Percentiles rank a stretch among this genome's conserved stretches.
phyloP scores from a whole-genome alignment of 371 early-diverging fungal genomes.

The Thermomucor indicae-seudaticae region DNA sequence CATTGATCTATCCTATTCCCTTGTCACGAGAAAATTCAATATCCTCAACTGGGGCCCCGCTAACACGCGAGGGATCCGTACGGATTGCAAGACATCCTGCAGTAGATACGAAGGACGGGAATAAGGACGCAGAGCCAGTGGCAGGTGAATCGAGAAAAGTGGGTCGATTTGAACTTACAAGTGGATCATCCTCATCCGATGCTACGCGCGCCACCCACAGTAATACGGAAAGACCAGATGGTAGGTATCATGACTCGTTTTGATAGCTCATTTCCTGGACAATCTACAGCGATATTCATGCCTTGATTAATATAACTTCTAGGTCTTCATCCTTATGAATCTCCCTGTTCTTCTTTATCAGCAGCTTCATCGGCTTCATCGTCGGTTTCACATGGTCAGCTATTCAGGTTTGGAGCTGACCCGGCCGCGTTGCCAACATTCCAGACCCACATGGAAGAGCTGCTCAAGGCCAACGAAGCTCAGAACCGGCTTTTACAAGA shows the following conservation, averaged over 20 bases:
- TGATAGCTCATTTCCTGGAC: not conserved
- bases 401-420: constrained; percentile 2
- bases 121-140: too few species aligned
- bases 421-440: constrained; percentile 6
- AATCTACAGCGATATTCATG: not conserved
- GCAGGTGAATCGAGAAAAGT: constrained; percentile 18
- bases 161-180: constrained; percentile 40
- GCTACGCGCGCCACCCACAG: too few species aligned
- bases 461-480: constrained; percentile 27
- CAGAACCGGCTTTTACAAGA: constrained; percentile 28
- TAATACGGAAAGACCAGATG: not conserved
- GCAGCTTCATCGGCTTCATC: constrained; percentile 16
- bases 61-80: constrained; percentile 11
- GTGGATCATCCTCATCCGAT: too few species aligned
- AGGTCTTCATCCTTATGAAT: constrained; percentile 9
- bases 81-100: constrained; percentile 19
- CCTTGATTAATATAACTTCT: not conserved
- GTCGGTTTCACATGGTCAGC: constrained; percentile 29
- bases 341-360: constrained; percentile 3
- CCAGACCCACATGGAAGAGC: constrained; percentile 27
- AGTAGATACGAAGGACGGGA: constrained; percentile 19
- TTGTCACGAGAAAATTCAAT: constrained; percentile 36
- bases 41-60: constrained; percentile 15
- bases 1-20: not conserved
- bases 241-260: not conserved